phyloP scores from a whole-genome alignment of 179 eudicot genomes.

The Silene coronaria region DNA sequence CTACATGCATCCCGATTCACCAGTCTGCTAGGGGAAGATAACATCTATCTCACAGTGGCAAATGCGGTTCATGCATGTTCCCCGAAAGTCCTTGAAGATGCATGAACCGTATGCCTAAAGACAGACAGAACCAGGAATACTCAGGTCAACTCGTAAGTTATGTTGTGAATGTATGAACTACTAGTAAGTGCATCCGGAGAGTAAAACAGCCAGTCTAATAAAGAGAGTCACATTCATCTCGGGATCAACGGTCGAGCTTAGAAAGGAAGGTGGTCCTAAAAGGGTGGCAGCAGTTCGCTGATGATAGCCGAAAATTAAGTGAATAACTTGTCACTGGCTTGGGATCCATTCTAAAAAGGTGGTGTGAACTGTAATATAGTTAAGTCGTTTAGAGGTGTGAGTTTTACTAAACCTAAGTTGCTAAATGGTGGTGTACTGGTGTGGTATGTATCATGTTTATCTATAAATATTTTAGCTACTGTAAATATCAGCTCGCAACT shows the following conservation, averaged over 20 bases:
- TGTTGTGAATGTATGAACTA: too few relatives aligned
- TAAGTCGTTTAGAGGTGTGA: background rate
- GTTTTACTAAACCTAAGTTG: slow-evolving; percentile 1
- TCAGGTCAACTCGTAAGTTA: too few relatives aligned
- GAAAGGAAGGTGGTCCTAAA: background rate
- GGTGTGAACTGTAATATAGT: background rate
- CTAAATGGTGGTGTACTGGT: background rate
- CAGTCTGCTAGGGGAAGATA: slow-evolving; percentile 48
- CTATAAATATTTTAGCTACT: background rate
- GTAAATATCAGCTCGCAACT: background rate
- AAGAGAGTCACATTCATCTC: background rate
- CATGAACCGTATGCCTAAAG: slow-evolving; percentile 7
- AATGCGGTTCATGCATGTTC: slow-evolving; percentile 57
- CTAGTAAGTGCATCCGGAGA: background rate
- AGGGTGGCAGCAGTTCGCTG: background rate
- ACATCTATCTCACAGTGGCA: slow-evolving; percentile 65
- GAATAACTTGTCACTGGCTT: slow-evolving; percentile 1
- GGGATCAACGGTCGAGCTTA: background rate
- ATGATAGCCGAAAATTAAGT: background rate
- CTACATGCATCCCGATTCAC: slow-evolving; percentile 54
- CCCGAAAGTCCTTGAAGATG: slow-evolving; percentile 36
- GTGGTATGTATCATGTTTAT: background rate
- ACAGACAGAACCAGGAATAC: too few relatives aligned
- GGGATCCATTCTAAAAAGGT: background rate
- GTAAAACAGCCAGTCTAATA: background rate